These are phyloP conservation scores for Lecanicillium sp. DNA, from an alignment of 2,329 filamentous ascomycete species.

Conservation along the genomic window DNA sequence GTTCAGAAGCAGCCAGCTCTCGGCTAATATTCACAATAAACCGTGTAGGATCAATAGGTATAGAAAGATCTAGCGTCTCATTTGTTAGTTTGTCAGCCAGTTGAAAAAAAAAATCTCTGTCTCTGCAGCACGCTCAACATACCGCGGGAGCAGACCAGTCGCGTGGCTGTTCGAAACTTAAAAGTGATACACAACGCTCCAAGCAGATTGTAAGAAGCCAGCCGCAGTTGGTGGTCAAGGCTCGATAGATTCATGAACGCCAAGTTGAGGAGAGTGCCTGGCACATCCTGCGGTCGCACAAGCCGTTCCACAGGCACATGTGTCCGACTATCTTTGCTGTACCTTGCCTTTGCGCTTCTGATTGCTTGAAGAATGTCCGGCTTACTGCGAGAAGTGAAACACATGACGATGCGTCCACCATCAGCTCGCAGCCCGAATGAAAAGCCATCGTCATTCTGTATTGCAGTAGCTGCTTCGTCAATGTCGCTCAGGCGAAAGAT, in stretches of 20 bases:
- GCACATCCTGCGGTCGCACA: constrained; percentile 64
- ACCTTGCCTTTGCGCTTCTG: constrained; percentile 55
- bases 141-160: constrained; percentile 58
- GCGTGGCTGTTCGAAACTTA: constrained; percentile 57
- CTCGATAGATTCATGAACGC: constrained; percentile 62
- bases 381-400: constrained; percentile 62
- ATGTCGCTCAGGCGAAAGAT: constrained; percentile 63
- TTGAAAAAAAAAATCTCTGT: no score
- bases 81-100: no score
- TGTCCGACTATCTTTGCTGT: constrained; percentile 55
- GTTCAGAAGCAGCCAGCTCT: constrained; percentile 56
- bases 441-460: constrained; percentile 60
- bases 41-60: constrained; percentile 56
- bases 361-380: constrained; percentile 58
- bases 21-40: constrained; percentile 63
- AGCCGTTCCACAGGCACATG: constrained; percentile 59
- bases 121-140: no score
- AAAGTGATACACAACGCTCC: constrained; percentile 62
- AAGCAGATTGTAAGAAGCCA: constrained; percentile 62
- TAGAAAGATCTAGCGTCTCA: constrained; percentile 50
- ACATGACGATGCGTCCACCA: constrained; percentile 66
- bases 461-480: constrained; percentile 59
- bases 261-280: constrained; percentile 62
- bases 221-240: constrained; percentile 50
- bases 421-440: constrained; percentile 63